Evolutionary conservation across 2,329 filamentous ascomycete species (phyloP).

Genomic region (Alternaria sp.): DNA sequence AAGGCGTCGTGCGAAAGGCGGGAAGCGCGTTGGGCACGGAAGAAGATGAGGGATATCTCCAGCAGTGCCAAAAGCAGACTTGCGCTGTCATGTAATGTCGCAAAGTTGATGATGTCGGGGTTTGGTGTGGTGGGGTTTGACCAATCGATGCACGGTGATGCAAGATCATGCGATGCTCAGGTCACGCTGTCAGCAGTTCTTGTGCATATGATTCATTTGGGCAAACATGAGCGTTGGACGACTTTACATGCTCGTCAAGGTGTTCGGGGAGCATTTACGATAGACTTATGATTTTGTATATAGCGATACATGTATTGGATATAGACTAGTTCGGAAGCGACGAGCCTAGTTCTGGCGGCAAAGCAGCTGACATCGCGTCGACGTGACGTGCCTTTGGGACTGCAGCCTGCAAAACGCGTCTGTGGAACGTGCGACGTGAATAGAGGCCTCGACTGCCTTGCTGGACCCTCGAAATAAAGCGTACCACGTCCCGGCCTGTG

Average conservation of each 20-base stretch:
- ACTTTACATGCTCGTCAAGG: neutral
- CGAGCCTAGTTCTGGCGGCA: slow-evolving; percentile 1
- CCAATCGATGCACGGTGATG: slow-evolving; percentile 23
- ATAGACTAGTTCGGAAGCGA: neutral
- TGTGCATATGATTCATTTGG: slow-evolving; percentile 9
- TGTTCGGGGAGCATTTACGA: neutral
- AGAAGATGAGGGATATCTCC: slow-evolving; percentile 80
- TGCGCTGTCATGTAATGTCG: slow-evolving; percentile 53
- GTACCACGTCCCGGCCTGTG: neutral
- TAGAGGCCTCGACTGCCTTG: neutral
- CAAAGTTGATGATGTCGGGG: neutral
- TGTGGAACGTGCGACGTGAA: slow-evolving; percentile 12
- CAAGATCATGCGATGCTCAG: slow-evolving; percentile 38
- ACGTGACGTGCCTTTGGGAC: slow-evolving; percentile 11
- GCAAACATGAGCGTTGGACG: neutral
- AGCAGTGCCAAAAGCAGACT: slow-evolving; percentile 58
- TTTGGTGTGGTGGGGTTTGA: slow-evolving; percentile 16
- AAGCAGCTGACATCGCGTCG: slow-evolving; percentile 36
- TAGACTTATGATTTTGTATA: neutral
- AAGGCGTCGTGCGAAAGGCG: slow-evolving; percentile 70
- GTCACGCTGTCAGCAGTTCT: slow-evolving; percentile 37
- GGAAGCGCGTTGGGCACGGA: slow-evolving; percentile 58
- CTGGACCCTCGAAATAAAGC: neutral
- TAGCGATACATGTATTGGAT: neutral
- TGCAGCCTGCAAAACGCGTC: slow-evolving; percentile 23